Evolutionary conservation across 441 rosid genomes (phyloP).

Genomic region (Melianthus villosus): DNA sequence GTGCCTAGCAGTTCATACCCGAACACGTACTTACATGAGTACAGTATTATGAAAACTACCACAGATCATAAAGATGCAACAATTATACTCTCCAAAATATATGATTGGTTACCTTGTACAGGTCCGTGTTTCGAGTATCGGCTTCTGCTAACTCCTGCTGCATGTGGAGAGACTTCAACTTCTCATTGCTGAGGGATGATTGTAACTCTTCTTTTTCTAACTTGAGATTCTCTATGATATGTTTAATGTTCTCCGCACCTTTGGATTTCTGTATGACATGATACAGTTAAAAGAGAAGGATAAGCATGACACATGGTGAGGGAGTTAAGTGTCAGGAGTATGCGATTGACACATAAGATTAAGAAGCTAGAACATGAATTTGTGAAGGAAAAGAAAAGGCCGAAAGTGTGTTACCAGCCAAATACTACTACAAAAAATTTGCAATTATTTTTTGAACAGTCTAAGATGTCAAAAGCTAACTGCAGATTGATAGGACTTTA

Average conservation of each 20-base stretch:
- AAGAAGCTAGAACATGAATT: too few relatives aligned
- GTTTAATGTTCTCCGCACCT: constrained; percentile 31
- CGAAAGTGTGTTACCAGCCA: too few relatives aligned
- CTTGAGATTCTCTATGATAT: constrained; percentile 36
- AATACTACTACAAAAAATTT: too few relatives aligned
- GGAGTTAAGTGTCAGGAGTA: not conserved
- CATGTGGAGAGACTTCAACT: constrained; percentile 41
- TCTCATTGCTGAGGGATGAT: constrained; percentile 58
- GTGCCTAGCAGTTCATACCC: too few relatives aligned
- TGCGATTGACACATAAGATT: too few relatives aligned
- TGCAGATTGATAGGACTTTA: too few relatives aligned
- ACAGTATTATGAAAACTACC: too few relatives aligned
- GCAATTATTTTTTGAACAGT: too few relatives aligned
- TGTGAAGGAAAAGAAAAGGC: too few relatives aligned
- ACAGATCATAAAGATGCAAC: not conserved
- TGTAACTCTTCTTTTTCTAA: constrained; percentile 73
- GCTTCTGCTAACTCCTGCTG: constrained; percentile 71
- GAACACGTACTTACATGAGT: too few relatives aligned
- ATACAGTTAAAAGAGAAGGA: constrained; percentile 4
- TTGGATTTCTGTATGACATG: constrained; percentile 31
- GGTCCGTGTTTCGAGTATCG: constrained; percentile 55
- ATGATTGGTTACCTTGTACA: constrained; percentile 47
- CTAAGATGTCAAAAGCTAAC: too few relatives aligned
- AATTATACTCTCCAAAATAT: not conserved
- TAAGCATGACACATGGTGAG: not conserved